Conservation (phyloP, 129 eudicot species). For the Chrysanthemum makinoi region DNA sequence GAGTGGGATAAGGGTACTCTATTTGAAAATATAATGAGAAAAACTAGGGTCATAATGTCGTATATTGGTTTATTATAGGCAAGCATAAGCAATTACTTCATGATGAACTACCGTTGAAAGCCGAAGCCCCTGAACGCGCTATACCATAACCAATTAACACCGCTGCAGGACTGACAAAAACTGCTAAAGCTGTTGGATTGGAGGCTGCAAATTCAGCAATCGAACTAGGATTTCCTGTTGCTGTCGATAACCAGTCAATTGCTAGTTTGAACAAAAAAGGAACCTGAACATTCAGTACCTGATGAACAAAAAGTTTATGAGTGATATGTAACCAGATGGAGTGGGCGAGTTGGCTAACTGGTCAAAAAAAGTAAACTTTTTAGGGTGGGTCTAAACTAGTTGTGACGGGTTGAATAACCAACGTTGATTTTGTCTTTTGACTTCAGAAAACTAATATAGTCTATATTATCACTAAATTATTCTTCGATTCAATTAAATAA, state of each 20-base stretch:
- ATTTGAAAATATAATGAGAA: conserved; percentile 1
- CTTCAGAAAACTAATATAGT: not conserved
- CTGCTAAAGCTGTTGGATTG: conserved; percentile 71
- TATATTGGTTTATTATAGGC: conserved; percentile 24
- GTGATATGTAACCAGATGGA: conserved; percentile 14
- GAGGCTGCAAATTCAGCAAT: conserved; percentile 76
- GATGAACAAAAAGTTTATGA: conserved; percentile 21
- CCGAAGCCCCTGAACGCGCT: conserved; percentile 88
- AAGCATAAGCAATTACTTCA: conserved; percentile 58
- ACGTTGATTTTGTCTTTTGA: not conserved
- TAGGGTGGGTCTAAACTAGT: not conserved
- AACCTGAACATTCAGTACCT: conserved; percentile 97
- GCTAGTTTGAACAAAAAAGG: conserved; percentile 94
- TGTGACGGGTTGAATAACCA: not conserved
- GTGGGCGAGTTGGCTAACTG: conserved; percentile 2
- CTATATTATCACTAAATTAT: not conserved
- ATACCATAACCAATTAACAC: conserved; percentile 88
- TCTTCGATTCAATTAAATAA: not conserved
- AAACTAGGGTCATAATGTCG: conserved; percentile 2
- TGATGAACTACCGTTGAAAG: conserved; percentile 86
- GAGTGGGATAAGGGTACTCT: not conserved
- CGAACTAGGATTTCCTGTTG: conserved; percentile 68
- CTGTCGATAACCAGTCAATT: conserved; percentile 85
- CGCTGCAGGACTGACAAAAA: conserved; percentile 91
- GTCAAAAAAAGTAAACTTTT: not conserved